Evolutionary conservation across 1,284 basidiomycete species (phyloP).

Genomic region (Austroboletus novae-zelandiae): DNA sequence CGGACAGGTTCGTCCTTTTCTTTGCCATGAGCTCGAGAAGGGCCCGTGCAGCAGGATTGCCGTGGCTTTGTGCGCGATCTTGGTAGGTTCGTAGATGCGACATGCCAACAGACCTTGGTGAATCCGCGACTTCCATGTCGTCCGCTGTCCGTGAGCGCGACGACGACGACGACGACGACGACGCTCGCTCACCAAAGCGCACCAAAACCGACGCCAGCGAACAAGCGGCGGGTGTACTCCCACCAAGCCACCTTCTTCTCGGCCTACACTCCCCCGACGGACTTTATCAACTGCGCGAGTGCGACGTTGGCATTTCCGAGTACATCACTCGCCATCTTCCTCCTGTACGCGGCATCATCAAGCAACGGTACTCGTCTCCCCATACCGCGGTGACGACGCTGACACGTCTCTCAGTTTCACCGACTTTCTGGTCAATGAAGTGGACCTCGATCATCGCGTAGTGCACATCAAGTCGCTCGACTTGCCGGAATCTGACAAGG

Average conservation of each 20-base stretch:
- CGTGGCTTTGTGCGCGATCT: constrained; percentile 58
- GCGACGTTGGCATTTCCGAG: constrained; percentile 88
- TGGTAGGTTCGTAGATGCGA: constrained; percentile 55
- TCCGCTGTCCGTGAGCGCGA: constrained; percentile 48
- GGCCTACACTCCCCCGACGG: constrained; percentile 54
- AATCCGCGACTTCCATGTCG: constrained; percentile 24
- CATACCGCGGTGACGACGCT: constrained; percentile 4
- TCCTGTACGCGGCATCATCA: constrained; percentile 87
- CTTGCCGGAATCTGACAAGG: constrained; percentile 57
- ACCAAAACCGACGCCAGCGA: constrained; percentile 37
- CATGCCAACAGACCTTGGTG: too few relatives aligned
- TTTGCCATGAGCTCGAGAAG: constrained; percentile 84
- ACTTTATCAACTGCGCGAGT: constrained; percentile 63
- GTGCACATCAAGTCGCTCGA: constrained; percentile 76
- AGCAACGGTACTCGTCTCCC: constrained; percentile 68
- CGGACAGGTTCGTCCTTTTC: constrained; percentile 91
- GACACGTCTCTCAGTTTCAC: constrained; percentile 66
- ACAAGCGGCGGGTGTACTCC: constrained; percentile 43
- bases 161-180: constrained; percentile 41
- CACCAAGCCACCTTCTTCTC: constrained; percentile 68
- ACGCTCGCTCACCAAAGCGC: constrained; percentile 50
- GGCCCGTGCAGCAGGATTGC: constrained; percentile 72
- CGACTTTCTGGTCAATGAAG: constrained; percentile 91
- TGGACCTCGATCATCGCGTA: constrained; percentile 76
- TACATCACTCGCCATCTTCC: constrained; percentile 75